Evolutionary conservation across 495 filamentous ascomycete species (phyloP), one percentile per base, ranked within the genome.

Genomic region (Annulohypoxylon stygium): DNA sequence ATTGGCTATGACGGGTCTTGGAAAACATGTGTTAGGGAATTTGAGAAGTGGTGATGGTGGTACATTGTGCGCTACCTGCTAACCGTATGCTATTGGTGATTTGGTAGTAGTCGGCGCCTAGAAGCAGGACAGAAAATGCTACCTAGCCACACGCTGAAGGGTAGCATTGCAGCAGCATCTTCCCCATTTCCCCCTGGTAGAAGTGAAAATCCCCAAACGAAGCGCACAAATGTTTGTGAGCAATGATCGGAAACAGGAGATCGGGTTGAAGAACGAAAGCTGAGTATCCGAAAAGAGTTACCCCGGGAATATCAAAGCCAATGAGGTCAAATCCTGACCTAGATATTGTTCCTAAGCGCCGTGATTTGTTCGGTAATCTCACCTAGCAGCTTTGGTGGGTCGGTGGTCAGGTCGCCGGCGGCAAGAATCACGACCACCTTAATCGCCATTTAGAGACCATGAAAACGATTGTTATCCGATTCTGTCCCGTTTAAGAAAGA

Each of bases 301-400:
- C 47, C 55, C 47, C 23, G 62, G 26, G 39, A 62, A 12, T 33
- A 34, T 18, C 5, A 18, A 4, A 63, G n/a, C 66, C 67, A 70
- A 69, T 70, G 5, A 55, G 45, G 51, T 23, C 20, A 43, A 20
- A 6, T 7, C 3, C 39, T 37, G 18, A 43, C 18, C 58, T 64
- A 51, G 53, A 37, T 23, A 12, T 39, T 60, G 20, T 50, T 36
- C 34, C 20, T 75, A 75, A 75, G 72, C 72, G 72, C 72, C 67
- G 72, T 70, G 72, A 64, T 75, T 75, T 75, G 72, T 41, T 70
- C 72, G 67, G 72, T 65, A 75, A 75, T 75, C 72, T 75, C 26
- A 67, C 58, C 12, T 16, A 61, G 50, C 62, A 70, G 11, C 23
- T 43, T 34, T 39, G 60, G 63, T 64, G 63, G 72, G 72, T 61